Evolutionary conservation across 2,329 filamentous ascomycete species (phyloP).

Genomic region (Diaporthe helianthi): DNA sequence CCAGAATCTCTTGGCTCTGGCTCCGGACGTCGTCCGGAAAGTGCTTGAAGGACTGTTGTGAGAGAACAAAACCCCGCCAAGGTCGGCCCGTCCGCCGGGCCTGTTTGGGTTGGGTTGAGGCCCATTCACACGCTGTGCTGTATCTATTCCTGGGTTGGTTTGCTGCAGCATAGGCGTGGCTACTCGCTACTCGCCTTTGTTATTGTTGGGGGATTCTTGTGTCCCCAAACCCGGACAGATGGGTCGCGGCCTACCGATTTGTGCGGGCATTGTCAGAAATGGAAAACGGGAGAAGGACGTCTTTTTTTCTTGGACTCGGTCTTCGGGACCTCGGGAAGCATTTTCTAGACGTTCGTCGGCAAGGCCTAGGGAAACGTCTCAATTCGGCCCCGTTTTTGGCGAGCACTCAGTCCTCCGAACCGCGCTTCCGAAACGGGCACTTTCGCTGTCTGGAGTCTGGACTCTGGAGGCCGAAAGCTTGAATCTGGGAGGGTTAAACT

Average conservation of each 20-base stretch:
- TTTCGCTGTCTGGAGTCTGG: background rate
- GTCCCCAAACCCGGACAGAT: background rate
- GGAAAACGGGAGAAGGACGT: background rate
- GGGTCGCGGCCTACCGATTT: background rate
- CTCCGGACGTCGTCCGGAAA: slow-evolving; percentile 8
- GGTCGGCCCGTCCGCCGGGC: background rate
- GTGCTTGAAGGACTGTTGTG: background rate
- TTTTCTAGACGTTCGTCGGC: background rate
- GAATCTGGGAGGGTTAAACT: background rate
- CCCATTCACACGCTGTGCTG: background rate
- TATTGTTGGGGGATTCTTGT: slow-evolving; percentile 2
- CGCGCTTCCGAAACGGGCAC: background rate
- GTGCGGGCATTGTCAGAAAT: slow-evolving; percentile 9
- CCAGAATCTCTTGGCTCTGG: background rate
- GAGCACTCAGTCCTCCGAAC: background rate
- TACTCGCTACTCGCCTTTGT: background rate
- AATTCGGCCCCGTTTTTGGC: background rate
- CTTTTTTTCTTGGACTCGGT: background rate
- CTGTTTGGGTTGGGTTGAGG: background rate
- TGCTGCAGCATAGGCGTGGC: background rate
- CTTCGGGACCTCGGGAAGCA: slow-evolving; percentile 12
- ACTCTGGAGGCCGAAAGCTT: slow-evolving; percentile 24
- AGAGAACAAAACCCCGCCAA: background rate
- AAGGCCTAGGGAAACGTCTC: slow-evolving; percentile 2
- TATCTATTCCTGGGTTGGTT: background rate